Conservation (phyloP, 2,329 filamentous ascomycete genomes). For the Cytospora piceicola region DNA sequence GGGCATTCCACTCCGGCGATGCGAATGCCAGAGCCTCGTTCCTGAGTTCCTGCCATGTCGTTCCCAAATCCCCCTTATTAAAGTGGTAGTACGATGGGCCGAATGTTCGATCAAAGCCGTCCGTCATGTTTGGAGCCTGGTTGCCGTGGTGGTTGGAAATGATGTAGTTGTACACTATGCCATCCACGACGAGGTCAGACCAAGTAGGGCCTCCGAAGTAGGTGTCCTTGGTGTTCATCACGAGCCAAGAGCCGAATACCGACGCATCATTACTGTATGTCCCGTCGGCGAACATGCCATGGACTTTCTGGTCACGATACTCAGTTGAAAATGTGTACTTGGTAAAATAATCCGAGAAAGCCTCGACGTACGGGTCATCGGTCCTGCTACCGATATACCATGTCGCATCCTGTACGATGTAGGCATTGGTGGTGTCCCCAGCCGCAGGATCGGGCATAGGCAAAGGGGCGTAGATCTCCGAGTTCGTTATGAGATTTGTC, state of each 20-base stretch:
- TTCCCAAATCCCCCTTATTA: constrained; percentile 56
- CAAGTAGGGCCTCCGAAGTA: constrained; percentile 66
- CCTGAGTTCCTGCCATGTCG: constrained; percentile 52
- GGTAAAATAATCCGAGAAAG: constrained; percentile 65
- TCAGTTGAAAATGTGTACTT: constrained; percentile 66
- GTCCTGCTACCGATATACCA: constrained; percentile 62
- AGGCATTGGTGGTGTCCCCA: constrained; percentile 46
- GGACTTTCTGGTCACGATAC: constrained; percentile 61
- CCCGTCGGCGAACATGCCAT: constrained; percentile 52
- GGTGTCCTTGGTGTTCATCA: constrained; percentile 67
- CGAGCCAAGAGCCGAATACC: constrained; percentile 64
- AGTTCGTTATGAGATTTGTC: constrained; percentile 65
- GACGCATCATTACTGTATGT: constrained; percentile 51
- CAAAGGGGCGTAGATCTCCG: constrained; percentile 56
- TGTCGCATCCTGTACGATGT: constrained; percentile 64
- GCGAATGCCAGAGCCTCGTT: constrained; percentile 58
- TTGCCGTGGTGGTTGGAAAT: constrained; percentile 67
- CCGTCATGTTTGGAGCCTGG: constrained; percentile 65
- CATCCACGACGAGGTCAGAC: constrained; percentile 66
- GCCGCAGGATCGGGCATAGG: constrained; percentile 44
- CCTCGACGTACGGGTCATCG: constrained; percentile 57
- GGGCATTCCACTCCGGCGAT: constrained; percentile 56
- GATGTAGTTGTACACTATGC: constrained; percentile 68
- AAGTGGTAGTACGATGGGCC: constrained; percentile 68
- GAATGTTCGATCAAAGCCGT: constrained; percentile 68